phyloP scores from a whole-genome alignment of 139 green algal species.

The Chlamydomonas schloesseri region DNA sequence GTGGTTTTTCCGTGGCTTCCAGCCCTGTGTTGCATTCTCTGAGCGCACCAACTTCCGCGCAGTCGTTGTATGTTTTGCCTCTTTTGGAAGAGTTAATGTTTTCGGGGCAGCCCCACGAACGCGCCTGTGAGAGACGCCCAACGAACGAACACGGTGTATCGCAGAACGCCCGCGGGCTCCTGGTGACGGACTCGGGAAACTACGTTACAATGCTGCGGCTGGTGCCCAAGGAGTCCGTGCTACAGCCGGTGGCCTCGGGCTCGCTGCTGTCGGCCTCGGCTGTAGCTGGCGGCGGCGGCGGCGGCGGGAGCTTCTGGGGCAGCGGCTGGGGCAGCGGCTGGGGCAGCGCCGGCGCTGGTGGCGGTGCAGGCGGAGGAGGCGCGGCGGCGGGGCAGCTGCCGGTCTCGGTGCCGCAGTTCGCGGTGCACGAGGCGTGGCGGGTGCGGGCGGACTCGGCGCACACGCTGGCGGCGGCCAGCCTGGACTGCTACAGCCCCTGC shows the following conservation, averaged over 20 bases:
- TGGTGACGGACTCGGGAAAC: constrained; percentile 55
- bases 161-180: constrained; percentile 57
- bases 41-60: too few relatives aligned
- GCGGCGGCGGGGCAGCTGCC: neutral
- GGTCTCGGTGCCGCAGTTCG: neutral
- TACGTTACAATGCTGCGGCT: constrained; percentile 63
- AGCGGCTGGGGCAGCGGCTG: constrained; percentile 1
- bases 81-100: too few relatives aligned
- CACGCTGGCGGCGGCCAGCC: constrained; percentile 60
- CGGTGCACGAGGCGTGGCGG: constrained; percentile 46
- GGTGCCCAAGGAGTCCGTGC: neutral
- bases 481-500: constrained; percentile 46
- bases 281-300: neutral
- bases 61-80: too few relatives aligned
- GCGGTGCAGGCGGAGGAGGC: too few relatives aligned
- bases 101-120: too few relatives aligned
- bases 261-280: neutral
- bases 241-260: neutral
- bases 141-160: too few relatives aligned
- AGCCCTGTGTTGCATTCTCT: too few relatives aligned
- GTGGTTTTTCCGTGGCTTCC: too few relatives aligned
- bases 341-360: neutral
- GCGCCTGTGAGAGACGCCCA: too few relatives aligned
- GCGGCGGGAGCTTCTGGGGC: neutral
- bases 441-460: constrained; percentile 53